A percentile compares a stretch with the other conserved stretches of the same genome.
These are phyloP conservation scores for Nicotiana benthamiana DNA, from an alignment of 257 asterid genomes.

Conservation along the genomic window DNA sequence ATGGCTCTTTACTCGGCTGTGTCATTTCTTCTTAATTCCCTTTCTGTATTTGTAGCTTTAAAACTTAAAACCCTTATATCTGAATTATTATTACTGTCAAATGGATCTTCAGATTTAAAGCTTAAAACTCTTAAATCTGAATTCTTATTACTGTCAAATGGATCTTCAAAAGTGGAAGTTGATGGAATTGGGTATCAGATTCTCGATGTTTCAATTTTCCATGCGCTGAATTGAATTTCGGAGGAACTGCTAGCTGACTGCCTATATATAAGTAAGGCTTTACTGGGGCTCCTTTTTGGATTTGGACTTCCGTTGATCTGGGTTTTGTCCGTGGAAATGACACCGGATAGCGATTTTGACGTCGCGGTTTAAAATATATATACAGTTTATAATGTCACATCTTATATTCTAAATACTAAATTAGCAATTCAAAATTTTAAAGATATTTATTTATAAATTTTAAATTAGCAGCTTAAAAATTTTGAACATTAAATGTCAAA, in stretches of 20 bases:
- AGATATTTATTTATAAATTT: too few species aligned
- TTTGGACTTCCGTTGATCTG: background rate
- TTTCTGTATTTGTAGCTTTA: background rate
- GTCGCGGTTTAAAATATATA: too few species aligned
- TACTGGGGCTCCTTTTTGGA: background rate
- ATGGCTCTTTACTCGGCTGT: constrained; percentile 84
- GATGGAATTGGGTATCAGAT: background rate
- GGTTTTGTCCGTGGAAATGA: too few species aligned
- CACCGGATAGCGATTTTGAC: too few species aligned
- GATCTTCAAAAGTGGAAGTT: too few species aligned
- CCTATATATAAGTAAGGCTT: background rate
- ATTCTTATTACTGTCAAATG: background rate
- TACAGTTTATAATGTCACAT: too few species aligned
- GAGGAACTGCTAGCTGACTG: background rate
- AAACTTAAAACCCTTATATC: background rate
- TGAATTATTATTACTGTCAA: background rate
- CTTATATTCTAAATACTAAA: too few species aligned
- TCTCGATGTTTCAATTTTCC: background rate
- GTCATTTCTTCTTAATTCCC: constrained; percentile 31
- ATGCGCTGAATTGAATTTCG: background rate
- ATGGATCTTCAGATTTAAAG: too few species aligned
- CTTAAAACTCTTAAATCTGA: background rate
- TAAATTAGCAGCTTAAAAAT: too few species aligned
- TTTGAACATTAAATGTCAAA: too few species aligned
- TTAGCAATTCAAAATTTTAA: too few species aligned